These are phyloP conservation scores for Pythium insidiosum DNA, from an alignment of 352 stramenopile species.

Conservation along the genomic window DNA sequence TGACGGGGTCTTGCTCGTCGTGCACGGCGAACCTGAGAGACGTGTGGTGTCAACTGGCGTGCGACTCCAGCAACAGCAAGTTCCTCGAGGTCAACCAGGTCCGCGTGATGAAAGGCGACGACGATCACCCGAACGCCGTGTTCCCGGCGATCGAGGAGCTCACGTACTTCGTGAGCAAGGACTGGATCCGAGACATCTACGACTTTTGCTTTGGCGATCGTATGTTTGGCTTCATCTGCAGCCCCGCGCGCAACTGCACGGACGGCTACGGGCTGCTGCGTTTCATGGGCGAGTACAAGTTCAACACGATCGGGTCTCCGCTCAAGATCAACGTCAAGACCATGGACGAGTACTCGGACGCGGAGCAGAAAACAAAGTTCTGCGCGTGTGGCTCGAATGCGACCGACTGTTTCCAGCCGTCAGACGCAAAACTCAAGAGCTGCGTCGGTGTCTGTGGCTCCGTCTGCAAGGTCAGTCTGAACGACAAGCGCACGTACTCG, in stretches of 20 bases:
- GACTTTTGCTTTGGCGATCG: conserved; percentile 57
- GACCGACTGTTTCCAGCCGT: conserved; percentile 39
- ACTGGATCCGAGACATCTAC: conserved; percentile 64
- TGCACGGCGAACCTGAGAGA: conserved; percentile 74
- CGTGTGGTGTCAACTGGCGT: conserved; percentile 75
- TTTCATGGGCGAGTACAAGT: conserved; percentile 61
- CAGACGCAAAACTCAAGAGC: conserved; percentile 32
- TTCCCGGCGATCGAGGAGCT: conserved; percentile 64
- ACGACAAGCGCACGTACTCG: conserved; percentile 29
- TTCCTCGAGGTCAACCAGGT: conserved; percentile 70
- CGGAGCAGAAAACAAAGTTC: conserved; percentile 33
- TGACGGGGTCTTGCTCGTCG: conserved; percentile 45
- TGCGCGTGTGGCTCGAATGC: conserved; percentile 30
- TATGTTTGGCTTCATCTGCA: conserved; percentile 41
- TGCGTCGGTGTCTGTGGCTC: conserved; percentile 51
- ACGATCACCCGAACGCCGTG: conserved; percentile 29
- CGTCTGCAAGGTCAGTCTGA: conserved; percentile 29
- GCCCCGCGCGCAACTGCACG: conserved; percentile 38
- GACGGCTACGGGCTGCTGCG: conserved; percentile 39
- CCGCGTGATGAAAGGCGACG: conserved; percentile 44
- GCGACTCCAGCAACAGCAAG: conserved; percentile 69
- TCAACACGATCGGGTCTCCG: conserved; percentile 47
- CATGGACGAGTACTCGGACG: conserved; percentile 32
- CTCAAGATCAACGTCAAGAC: conserved; percentile 66
- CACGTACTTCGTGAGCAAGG: conserved; percentile 57